Conservation (phyloP, 2,329 filamentous ascomycete species). For the Acephala macrosclerotiorum region DNA sequence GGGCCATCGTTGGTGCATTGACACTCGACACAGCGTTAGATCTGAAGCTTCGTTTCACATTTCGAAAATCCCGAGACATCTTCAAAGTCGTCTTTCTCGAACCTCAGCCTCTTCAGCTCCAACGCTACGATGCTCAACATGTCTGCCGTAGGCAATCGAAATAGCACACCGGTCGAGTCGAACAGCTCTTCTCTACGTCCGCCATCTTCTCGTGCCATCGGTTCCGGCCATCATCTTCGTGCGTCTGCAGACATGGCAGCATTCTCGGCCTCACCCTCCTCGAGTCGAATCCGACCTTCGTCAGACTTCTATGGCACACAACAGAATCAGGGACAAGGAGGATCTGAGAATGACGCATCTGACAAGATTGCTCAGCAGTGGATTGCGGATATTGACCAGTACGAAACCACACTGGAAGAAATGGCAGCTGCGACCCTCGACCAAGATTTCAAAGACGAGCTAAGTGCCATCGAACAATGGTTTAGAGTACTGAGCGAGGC, state of each 20-base stretch:
- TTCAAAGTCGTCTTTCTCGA: conserved; percentile 25
- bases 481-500: conserved; percentile 97
- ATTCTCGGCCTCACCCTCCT: conserved; percentile 71
- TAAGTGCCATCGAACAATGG: conserved; percentile 99
- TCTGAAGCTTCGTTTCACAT: conserved; percentile 41
- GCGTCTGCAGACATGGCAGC: conserved; percentile 96
- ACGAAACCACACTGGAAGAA: conserved; percentile 97
- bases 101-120: conserved; percentile 34
- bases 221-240: conserved; percentile 84
- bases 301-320: conserved; percentile 91
- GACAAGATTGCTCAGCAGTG: conserved; percentile 97
- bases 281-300: conserved; percentile 87
- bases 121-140: conserved; percentile 57
- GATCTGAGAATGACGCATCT: conserved; percentile 76
- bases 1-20: conserved; percentile 34
- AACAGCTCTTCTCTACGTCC: conserved; percentile 84
- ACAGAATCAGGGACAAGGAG: conserved; percentile 70
- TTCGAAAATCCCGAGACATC: conserved; percentile 34
- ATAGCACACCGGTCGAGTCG: conserved; percentile 90
- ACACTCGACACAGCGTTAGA: conserved; percentile 34
- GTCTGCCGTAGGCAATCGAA: conserved; percentile 84
- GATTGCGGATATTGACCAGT: conserved; percentile 99
- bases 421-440: conserved; percentile 99
- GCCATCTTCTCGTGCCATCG: conserved; percentile 78
- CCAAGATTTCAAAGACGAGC: conserved; percentile 99